These are phyloP conservation scores for Cardamine resedifolia DNA, from an alignment of 345 rosid species.

Conservation along the genomic window DNA sequence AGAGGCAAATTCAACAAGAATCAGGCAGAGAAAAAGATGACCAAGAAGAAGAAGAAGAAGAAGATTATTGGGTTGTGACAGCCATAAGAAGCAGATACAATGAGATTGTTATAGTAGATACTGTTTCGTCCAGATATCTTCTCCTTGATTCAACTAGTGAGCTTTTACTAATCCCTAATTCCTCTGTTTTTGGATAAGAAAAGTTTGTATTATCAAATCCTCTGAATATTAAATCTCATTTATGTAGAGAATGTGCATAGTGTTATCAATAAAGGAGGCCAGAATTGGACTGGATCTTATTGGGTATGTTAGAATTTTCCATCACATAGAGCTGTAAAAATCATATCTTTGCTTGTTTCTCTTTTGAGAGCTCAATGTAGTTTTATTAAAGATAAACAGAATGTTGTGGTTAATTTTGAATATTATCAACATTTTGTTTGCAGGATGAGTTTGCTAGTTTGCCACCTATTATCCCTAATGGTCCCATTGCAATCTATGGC, in stretches of 20 bases:
- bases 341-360: neutral
- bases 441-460: conserved; percentile 81
- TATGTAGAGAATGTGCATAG: conserved; percentile 79
- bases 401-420: neutral
- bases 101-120: conserved; percentile 72
- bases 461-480: conserved; percentile 69
- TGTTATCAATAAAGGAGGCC: conserved; percentile 55
- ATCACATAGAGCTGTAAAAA: neutral
- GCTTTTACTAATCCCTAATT: neutral
- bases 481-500: conserved; percentile 78
- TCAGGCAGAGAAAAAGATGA: neutral
- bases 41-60: conserved; percentile 44
- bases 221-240: neutral
- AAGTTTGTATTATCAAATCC: neutral
- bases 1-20: conserved; percentile 9
- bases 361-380: neutral
- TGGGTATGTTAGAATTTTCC: conserved; percentile 52
- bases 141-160: conserved; percentile 81
- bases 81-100: conserved; percentile 62
- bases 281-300: conserved; percentile 72
- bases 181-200: neutral
- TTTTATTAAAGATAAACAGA: neutral
- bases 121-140: conserved; percentile 57
- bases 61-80: conserved; percentile 52
- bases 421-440: conserved; percentile 25